Conservation (phyloP, 305 asterid genomes). For the Fraxinus xanthoxyloides region DNA sequence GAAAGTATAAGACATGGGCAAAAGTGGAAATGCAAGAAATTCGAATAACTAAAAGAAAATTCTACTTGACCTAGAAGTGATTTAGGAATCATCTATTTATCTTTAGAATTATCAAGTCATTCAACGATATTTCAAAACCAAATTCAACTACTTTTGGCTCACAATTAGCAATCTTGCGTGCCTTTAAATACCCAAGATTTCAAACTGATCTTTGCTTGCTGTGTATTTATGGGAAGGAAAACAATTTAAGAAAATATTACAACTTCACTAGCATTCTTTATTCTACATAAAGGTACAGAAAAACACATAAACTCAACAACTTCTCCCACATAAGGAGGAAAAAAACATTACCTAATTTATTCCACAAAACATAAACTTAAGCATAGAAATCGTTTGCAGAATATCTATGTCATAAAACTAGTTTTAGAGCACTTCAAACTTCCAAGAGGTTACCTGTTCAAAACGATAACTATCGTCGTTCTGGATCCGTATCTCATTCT, state of each 20-base stretch:
- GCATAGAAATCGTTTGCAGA: not conserved
- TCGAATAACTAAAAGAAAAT: not conserved
- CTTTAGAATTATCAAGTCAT: not conserved
- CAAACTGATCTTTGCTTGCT: not conserved
- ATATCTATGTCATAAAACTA: not conserved
- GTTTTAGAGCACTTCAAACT: not conserved
- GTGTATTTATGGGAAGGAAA: not conserved
- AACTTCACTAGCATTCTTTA: not conserved
- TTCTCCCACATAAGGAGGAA: not conserved
- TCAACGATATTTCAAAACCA: not conserved
- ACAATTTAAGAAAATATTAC: not conserved
- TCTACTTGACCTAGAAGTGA: not conserved
- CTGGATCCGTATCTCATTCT: constrained; percentile 90
- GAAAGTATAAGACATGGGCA: not conserved
- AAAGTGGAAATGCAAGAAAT: not conserved
- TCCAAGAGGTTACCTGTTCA: constrained; percentile 69
- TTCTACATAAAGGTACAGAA: not conserved
- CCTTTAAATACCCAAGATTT: not conserved
- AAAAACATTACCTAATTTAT: not conserved
- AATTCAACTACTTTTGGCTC: not conserved
- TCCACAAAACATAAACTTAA: not conserved
- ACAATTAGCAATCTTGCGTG: constrained; percentile 11
- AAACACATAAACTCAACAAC: not conserved
- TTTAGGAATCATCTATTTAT: not conserved
- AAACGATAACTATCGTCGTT: constrained; percentile 78